Conservation (phyloP, 441 rosid species). For the Raphanus hybrid region DNA sequence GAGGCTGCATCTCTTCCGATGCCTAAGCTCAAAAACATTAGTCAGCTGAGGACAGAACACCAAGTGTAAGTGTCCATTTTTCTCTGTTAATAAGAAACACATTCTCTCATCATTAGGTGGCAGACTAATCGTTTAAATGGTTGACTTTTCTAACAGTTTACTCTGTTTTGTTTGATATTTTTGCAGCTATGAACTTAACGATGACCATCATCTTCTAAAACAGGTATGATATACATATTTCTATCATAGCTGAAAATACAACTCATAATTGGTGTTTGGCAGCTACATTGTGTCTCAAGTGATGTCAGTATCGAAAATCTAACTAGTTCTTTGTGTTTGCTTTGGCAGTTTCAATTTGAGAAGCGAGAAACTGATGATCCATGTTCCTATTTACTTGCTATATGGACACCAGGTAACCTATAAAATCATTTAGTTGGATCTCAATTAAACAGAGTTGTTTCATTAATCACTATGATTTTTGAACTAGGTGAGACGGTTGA, state of each 20-base stretch:
- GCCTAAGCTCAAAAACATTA: conserved; percentile 63
- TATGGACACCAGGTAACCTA: conserved; percentile 66
- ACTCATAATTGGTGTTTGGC: neutral
- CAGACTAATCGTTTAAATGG: neutral
- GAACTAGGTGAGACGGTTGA: conserved; percentile 61
- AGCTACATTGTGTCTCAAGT: too few species aligned
- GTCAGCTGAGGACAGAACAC: conserved; percentile 70
- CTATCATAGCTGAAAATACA: neutral
- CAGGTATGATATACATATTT: conserved; percentile 40
- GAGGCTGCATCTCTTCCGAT: conserved; percentile 68
- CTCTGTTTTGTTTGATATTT: conserved; percentile 18
- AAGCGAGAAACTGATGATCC: conserved; percentile 62
- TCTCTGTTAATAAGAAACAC: too few species aligned
- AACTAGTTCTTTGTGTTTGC: conserved; percentile 30
- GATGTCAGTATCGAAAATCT: neutral
- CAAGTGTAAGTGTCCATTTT: conserved; percentile 55
- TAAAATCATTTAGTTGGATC: neutral
- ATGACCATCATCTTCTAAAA: conserved; percentile 59
- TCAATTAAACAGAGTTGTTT: neutral
- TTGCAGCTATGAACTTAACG: conserved; percentile 57
- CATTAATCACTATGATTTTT: conserved; percentile 6
- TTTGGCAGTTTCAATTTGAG: conserved; percentile 58
- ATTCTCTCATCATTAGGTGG: neutral
- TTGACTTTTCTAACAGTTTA: conserved; percentile 16
- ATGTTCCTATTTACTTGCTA: conserved; percentile 59